Evolutionary conservation across 495 filamentous ascomycete species (phyloP), one percentile per base, ranked within the genome.

Genomic region (Aspergillus funiculosus): DNA sequence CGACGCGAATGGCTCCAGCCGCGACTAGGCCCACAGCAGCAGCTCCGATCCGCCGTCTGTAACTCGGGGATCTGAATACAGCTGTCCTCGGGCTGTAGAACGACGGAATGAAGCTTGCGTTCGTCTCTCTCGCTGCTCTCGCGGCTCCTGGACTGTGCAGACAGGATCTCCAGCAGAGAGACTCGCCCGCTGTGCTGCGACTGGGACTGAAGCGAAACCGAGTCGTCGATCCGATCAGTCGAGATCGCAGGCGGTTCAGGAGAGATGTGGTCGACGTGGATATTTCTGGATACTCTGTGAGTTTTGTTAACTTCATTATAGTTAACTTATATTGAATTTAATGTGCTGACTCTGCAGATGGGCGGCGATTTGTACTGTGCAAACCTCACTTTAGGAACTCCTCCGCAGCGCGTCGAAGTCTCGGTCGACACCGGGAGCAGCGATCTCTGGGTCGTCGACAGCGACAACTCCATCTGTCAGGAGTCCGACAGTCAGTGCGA

Each of bases 341-440:
- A 1, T 5, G 4, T 7, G 34, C 34, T 29, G 24, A 35, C 18
- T 1, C 19, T 26, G 11, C 32, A 48, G 46, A 48, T 41, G 37
- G 38, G 46, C 37, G 46, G 46, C 0, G 46, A 48, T 1, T 8
- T 48, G 8, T 89, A 89, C 53, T 75, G 79, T 45, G 68, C 82
- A 32, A 86, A 85, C 57, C 73, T 75, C 10, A 82, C 79, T 5
- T 51, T 89, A 42, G 85, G 85, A 45, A 83, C 81, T 14, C 85
- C 84, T 6, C 56, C 75, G 14, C 78, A 79, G 52, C 54, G 58
- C 3, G 46, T 86, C 15, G 66, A 75, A 37, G 60, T 87, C 48
- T 78, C 81, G 43, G 56, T 89, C 40, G 85, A 89, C 58, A 89
- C 82, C 6, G 85, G 85, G 27, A 89, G 85, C 58, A 86, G 82